Conservation (phyloP, 2,329 filamentous ascomycete genomes). For the Aschersonia sp. region DNA sequence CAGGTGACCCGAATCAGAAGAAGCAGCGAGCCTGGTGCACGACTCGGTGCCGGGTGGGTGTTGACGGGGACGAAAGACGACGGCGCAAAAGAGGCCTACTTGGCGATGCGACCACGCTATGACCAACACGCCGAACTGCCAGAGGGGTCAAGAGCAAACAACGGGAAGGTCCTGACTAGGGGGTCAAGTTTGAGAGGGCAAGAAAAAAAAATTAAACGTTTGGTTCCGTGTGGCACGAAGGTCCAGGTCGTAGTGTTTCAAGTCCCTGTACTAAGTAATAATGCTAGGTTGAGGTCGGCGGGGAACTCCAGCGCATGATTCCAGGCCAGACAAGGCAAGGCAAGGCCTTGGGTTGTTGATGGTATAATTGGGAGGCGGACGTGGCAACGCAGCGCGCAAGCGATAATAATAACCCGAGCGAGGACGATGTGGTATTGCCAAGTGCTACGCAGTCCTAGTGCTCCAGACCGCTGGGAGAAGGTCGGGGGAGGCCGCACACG, state of each 20-base stretch:
- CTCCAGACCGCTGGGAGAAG: too few species aligned
- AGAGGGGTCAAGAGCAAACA: background rate
- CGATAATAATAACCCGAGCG: background rate
- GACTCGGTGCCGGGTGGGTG: background rate
- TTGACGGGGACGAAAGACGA: background rate
- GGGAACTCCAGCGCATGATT: constrained; percentile 6
- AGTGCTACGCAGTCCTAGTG: too few species aligned
- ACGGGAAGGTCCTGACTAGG: background rate
- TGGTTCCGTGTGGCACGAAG: constrained; percentile 1
- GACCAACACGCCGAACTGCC: background rate
- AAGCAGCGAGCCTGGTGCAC: background rate
- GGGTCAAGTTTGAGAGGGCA: background rate
- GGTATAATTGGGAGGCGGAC: background rate
- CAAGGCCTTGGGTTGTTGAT: background rate
- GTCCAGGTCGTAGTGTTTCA: constrained; percentile 7
- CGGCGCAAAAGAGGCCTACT: background rate
- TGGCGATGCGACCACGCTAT: background rate
- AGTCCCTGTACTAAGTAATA: constrained; percentile 6
- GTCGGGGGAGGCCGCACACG: background rate
- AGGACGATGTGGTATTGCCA: too few species aligned
- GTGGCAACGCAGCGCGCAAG: background rate
- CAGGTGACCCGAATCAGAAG: too few species aligned
- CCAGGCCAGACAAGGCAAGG: background rate
- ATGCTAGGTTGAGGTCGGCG: constrained; percentile 5
- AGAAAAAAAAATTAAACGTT: constrained; percentile 1